Evolutionary conservation across 75 land plant species (phyloP).

Genomic region (Picea sitchensis): DNA sequence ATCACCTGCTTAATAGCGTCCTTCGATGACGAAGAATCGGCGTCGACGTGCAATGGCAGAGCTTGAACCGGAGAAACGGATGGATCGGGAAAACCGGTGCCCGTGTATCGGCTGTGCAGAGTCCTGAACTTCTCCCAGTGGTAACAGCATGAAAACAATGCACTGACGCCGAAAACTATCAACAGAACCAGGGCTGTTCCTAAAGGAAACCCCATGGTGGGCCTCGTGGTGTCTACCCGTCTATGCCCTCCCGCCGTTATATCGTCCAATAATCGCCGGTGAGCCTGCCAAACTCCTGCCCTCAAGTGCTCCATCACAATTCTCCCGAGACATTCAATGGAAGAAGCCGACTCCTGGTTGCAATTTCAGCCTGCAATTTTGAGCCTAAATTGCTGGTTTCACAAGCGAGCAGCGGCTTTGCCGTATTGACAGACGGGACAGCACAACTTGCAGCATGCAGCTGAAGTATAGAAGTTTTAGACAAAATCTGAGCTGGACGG

Average conservation of each 20-base stretch:
- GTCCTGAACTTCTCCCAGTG: slow-evolving; percentile 25
- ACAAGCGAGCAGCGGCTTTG: too few relatives aligned
- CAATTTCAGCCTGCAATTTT: background rate
- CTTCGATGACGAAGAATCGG: background rate
- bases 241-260: background rate
- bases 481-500: background rate
- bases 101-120: background rate
- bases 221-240: background rate
- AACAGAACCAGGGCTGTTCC: slow-evolving; percentile 27
- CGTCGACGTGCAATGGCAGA: background rate
- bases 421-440: too few relatives aligned
- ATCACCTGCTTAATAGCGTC: background rate
- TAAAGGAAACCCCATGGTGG: slow-evolving; percentile 24
- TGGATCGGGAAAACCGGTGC: background rate
- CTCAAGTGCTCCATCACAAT: too few relatives aligned
- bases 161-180: slow-evolving; percentile 24
- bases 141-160: slow-evolving; percentile 31
- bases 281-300: too few relatives aligned
- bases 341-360: background rate
- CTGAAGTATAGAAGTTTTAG: too few relatives aligned
- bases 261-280: too few relatives aligned
- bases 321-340: background rate
- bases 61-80: background rate
- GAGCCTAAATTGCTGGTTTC: too few relatives aligned
- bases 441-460: too few relatives aligned